Evolutionary conservation across 768 basidiomycete species (phyloP).

Genomic region (Boletus tomentosulus): DNA sequence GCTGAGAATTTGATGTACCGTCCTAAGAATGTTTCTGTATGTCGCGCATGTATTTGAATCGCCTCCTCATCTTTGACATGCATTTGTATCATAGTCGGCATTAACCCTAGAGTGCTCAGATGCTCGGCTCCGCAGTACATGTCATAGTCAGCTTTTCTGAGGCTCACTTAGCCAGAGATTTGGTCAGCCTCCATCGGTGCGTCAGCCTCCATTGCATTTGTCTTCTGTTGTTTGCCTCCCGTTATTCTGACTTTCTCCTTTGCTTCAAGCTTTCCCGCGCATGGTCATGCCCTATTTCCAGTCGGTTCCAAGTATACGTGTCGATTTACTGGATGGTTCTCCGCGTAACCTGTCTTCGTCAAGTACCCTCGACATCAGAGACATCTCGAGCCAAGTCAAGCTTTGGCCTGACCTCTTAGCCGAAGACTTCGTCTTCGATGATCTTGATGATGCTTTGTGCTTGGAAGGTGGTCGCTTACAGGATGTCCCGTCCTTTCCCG

Average conservation of each 20-base stretch:
- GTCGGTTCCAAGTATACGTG: conserved; percentile 21
- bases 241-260: conserved; percentile 5
- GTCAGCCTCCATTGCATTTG: conserved; percentile 18
- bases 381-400: conserved; percentile 13
- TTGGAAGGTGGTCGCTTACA: conserved; percentile 15
- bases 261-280: conserved; percentile 3
- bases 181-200: conserved; percentile 21
- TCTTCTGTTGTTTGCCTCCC: conserved; percentile 4
- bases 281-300: conserved; percentile 16
- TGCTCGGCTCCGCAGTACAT: neutral
- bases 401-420: conserved; percentile 20
- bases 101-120: neutral
- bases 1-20: conserved; percentile 26
- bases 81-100: conserved; percentile 7
- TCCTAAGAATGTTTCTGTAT: conserved; percentile 17
- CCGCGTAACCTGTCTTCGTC: conserved; percentile 16
- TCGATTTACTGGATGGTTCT: conserved; percentile 14
- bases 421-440: conserved; percentile 16
- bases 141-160: neutral
- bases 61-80: conserved; percentile 6
- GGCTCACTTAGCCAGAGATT: neutral
- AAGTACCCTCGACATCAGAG: conserved; percentile 26
- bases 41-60: conserved; percentile 19
- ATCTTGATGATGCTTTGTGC: conserved; percentile 5
- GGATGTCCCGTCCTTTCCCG: conserved; percentile 31